Conservation (phyloP, 1,284 basidiomycete genomes). For the Leccinum glutinopallens region DNA sequence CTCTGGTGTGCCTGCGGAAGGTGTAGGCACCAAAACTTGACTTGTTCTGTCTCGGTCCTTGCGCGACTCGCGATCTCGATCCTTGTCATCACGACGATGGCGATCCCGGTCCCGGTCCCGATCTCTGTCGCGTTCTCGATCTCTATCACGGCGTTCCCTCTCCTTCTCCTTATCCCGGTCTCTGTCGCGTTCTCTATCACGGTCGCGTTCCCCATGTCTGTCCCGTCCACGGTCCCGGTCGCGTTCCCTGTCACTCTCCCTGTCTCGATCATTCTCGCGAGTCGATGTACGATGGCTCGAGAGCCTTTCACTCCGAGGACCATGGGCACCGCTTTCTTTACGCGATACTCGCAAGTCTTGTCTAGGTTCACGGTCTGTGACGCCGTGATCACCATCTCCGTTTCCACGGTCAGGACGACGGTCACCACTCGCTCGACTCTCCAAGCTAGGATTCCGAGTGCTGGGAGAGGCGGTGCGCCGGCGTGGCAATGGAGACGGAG, state of each 20-base stretch:
- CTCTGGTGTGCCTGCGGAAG: slow-evolving; percentile 28
- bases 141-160: slow-evolving; percentile 42
- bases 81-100: slow-evolving; percentile 40
- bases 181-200: slow-evolving; percentile 44
- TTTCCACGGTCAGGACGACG: slow-evolving; percentile 56
- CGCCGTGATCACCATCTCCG: slow-evolving; percentile 45
- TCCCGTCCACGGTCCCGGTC: slow-evolving; percentile 51
- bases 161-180: slow-evolving; percentile 46
- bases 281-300: slow-evolving; percentile 39
- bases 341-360: slow-evolving; percentile 46
- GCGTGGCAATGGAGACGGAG: slow-evolving; percentile 54
- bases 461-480: slow-evolving; percentile 66
- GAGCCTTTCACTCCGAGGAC: slow-evolving; percentile 46
- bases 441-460: slow-evolving; percentile 67
- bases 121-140: slow-evolving; percentile 45
- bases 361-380: slow-evolving; percentile 46
- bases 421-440: slow-evolving; percentile 71
- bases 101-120: slow-evolving; percentile 40
- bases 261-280: slow-evolving; percentile 42
- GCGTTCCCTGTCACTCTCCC: slow-evolving; percentile 47
- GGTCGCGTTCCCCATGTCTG: slow-evolving; percentile 46
- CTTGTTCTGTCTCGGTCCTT: slow-evolving; percentile 54
- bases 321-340: slow-evolving; percentile 48
- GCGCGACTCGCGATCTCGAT: slow-evolving; percentile 44
- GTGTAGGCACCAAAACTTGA: slow-evolving; percentile 35